Base-by-base conservation (phyloP, 306 rosid genomes). In the Begonia loranthoides region DNA sequence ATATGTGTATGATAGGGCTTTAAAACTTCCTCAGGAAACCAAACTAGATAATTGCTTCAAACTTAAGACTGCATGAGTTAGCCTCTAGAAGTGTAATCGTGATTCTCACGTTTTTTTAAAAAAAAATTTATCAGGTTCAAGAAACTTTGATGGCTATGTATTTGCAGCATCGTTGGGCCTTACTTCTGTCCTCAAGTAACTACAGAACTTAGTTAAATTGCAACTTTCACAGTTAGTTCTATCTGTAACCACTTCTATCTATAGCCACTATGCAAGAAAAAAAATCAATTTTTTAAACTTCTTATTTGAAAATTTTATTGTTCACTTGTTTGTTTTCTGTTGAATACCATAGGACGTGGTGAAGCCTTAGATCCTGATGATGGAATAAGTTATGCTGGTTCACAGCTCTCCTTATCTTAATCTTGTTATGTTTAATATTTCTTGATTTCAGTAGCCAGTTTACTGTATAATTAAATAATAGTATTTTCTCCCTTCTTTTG, bases 121-220 rank as follows among this genome's bases (percentile, higher is more conserved):
- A 39, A 39, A 39, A 39, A 6, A 39, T 39, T 39, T 39, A 50
- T 49, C 83, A 89, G 97, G 85, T 62, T 76, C 87, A 14, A 66
- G 68, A 50, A 55, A 64, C 62, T 50, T 62, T 55, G 81, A 79
- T 64, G 97, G 97, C 54, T 89, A 82, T 70, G 69, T 76, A 71
- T 79, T 89, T 66, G 97, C 95, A 52, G 7, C 82, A 53, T 85
- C 78, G 36, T 52, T 89, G 85, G 97, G 97, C n/a, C 84, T 85
- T 63, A 51, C 82, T 52, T 79, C 97, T 60, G 66, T 85, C 62
- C 50, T 76, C 65, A 89, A 85, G 97, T 89, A 82, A 77, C 68
- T 75, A 57, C 55, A 45, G 16, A 43, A 45, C 73, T 58, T 62
- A 44, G 49, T 13, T 58, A n/a, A 28, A 28, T 15, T 58, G 12